These are phyloP conservation scores for Agaricales sp. DNA, from an alignment of 1,284 basidiomycete genomes.

Conservation along the genomic window DNA sequence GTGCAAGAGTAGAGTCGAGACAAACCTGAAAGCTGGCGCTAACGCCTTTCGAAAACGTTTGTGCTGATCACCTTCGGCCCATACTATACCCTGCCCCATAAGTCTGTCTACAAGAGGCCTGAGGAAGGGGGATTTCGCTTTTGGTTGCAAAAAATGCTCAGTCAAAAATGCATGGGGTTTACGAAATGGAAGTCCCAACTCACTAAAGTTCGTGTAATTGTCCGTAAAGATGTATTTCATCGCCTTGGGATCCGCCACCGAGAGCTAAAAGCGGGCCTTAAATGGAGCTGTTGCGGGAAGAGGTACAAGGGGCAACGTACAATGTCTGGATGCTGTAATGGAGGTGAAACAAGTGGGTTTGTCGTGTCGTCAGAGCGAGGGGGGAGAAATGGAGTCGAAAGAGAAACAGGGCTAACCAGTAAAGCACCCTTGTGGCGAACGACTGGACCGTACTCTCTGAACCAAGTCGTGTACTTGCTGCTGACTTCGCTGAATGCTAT, in stretches of 20 bases:
- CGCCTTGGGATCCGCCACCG: background rate
- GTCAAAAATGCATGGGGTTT: too few relatives aligned
- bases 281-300: too few relatives aligned
- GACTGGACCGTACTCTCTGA: background rate
- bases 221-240: background rate
- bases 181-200: too few relatives aligned
- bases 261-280: too few relatives aligned
- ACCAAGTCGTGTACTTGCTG: background rate
- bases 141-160: too few relatives aligned
- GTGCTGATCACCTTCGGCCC: constrained; percentile 27
- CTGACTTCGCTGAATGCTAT: background rate
- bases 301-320: too few relatives aligned
- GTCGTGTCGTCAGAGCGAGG: too few relatives aligned
- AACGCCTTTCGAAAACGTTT: constrained; percentile 19
- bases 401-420: too few relatives aligned
- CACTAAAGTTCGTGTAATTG: background rate
- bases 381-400: too few relatives aligned
- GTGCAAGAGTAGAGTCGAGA: too few relatives aligned
- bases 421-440: background rate
- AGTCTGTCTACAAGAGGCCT: constrained; percentile 11
- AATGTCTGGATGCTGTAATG: background rate
- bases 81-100: constrained; percentile 23
- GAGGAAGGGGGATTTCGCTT: constrained; percentile 17
- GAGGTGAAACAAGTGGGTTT: too few relatives aligned
- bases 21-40: constrained; percentile 14